These are phyloP conservation scores for Fusarium avenaceum DNA, from an alignment of 2,329 filamentous ascomycete genomes.

Conservation along the genomic window DNA sequence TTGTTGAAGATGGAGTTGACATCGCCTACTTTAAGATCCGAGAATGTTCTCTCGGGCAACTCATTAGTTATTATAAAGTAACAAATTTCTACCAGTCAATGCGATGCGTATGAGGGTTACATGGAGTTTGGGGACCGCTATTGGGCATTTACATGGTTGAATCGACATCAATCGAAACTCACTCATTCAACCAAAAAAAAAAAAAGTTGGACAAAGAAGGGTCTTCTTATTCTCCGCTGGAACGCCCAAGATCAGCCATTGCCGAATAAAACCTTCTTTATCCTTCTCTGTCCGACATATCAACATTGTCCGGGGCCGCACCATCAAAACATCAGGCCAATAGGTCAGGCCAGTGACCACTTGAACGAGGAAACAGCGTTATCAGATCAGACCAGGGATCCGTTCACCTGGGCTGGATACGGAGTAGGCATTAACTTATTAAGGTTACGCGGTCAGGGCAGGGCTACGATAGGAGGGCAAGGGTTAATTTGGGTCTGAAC, in stretches of 20 bases:
- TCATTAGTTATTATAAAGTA: conserved; percentile 1
- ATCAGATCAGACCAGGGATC: conserved; percentile 41
- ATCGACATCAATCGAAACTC: conserved; percentile 8
- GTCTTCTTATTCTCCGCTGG: conserved; percentile 16
- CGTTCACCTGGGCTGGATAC: conserved; percentile 26
- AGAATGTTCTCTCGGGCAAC: conserved; percentile 2
- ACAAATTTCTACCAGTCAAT: neutral
- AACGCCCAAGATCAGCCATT: conserved; percentile 33
- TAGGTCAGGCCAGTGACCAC: conserved; percentile 11
- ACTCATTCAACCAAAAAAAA: conserved; percentile 8
- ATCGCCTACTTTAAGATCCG: conserved; percentile 17
- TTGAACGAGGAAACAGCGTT: conserved; percentile 29
- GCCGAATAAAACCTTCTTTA: conserved; percentile 35
- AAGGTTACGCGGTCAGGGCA: conserved; percentile 34
- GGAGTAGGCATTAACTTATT: conserved; percentile 18
- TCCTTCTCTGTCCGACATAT: conserved; percentile 15
- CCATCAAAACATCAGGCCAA: conserved; percentile 27
- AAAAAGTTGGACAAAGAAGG: conserved; percentile 39
- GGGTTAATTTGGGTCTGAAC: conserved; percentile 20
- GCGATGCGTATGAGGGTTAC: neutral
- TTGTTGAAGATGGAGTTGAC: conserved; percentile 16
- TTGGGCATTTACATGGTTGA: conserved; percentile 4
- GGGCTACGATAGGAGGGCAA: conserved; percentile 32
- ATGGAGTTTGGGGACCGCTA: neutral
- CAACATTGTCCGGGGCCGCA: conserved; percentile 1